phyloP scores from a whole-genome alignment of 2,329 filamentous ascomycete species.

The Exophiala aquamarina region DNA sequence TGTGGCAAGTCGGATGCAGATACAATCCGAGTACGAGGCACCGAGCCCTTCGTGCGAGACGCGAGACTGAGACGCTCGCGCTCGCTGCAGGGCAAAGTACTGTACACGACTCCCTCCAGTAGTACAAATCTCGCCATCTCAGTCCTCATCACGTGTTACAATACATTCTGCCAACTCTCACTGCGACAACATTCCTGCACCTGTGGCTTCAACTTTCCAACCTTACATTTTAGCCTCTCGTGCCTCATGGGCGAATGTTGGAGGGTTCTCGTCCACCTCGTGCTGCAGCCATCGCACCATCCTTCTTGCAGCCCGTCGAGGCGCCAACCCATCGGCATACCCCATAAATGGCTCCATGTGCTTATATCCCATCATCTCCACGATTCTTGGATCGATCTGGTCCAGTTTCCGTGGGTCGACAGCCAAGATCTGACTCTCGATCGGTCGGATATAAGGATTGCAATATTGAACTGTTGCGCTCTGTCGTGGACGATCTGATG shows the following conservation, averaged over 20 bases:
- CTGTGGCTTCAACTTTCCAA: neutral
- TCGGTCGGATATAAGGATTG: conserved; percentile 39
- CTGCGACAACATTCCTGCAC: no score
- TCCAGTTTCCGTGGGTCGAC: conserved; percentile 34
- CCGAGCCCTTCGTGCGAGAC: no score
- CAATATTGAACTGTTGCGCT: conserved; percentile 44
- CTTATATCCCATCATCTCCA: conserved; percentile 38
- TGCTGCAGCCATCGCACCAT: conserved; percentile 33
- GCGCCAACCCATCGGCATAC: conserved; percentile 34
- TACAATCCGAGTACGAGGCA: no score
- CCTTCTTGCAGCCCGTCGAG: conserved; percentile 29
- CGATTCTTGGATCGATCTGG: conserved; percentile 32
- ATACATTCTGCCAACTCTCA: no score
- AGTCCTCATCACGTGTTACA: no score
- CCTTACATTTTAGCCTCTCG: conserved; percentile 20
- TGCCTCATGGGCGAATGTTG: conserved; percentile 29
- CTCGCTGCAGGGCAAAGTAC: no score
- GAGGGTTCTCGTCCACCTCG: conserved; percentile 31
- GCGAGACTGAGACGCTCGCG: no score
- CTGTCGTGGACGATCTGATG: conserved; percentile 30
- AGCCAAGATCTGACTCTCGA: conserved; percentile 35
- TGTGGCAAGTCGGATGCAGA: no score
- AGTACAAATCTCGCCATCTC: no score
- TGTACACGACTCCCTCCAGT: no score
- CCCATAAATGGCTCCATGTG: conserved; percentile 34